phyloP scores from a whole-genome alignment of 148 eudicot species.

The Salicornia ramosissima region DNA sequence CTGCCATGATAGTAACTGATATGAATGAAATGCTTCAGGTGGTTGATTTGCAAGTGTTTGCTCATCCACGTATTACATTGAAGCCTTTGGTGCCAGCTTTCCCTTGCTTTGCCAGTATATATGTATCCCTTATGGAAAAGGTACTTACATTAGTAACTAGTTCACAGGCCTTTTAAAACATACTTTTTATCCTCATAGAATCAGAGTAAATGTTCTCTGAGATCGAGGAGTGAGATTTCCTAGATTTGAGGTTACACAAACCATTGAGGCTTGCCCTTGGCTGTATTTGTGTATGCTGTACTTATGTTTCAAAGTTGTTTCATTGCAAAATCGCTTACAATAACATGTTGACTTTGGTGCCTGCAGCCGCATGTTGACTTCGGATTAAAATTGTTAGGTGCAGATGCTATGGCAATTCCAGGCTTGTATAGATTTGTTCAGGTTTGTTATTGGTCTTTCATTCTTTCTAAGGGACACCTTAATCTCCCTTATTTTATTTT shows the following conservation, averaged over 20 bases:
- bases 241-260: not conserved
- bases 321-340: constrained; percentile 6
- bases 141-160: constrained; percentile 25
- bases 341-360: constrained; percentile 20
- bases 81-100: constrained; percentile 93
- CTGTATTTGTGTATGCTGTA: not conserved
- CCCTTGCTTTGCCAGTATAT: constrained; percentile 85
- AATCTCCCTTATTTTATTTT: not conserved
- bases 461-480: not conserved
- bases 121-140: constrained; percentile 93
- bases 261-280: not conserved
- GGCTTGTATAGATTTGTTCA: constrained; percentile 86
- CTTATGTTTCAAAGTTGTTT: not conserved
- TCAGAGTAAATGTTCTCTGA: not conserved
- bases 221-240: not conserved
- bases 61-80: constrained; percentile 84
- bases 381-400: constrained; percentile 85
- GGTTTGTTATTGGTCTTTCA: constrained; percentile 29
- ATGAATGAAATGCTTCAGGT: constrained; percentile 46
- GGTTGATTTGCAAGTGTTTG: constrained; percentile 92
- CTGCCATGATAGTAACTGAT: constrained; percentile 11
- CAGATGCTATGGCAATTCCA: constrained; percentile 93
- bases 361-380: constrained; percentile 97
- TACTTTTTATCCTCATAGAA: not conserved
- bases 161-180: too few species aligned